Percentiles rank a stretch among this genome's conserved stretches.
Evolutionary conservation across 495 filamentous ascomycete genomes (phyloP).

Genomic region (Xylaria cubensis): DNA sequence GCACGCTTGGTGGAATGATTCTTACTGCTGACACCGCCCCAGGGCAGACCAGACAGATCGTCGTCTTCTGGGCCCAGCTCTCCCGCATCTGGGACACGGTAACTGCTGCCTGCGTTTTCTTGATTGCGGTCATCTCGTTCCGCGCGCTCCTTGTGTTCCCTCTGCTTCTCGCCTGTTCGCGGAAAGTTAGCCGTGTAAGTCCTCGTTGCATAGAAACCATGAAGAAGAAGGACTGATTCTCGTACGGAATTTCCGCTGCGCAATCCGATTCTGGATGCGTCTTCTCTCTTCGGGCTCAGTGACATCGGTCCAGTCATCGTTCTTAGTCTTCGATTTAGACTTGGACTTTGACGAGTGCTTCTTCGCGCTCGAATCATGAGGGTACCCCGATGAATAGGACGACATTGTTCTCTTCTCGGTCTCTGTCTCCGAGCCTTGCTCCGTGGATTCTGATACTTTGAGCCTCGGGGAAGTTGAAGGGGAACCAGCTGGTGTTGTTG

Average conservation of each 20-base stretch:
- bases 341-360: conserved; percentile 40
- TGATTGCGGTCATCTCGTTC: conserved; percentile 64
- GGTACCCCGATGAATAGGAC: conserved; percentile 39
- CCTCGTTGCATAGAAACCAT: not conserved
- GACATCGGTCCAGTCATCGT: conserved; percentile 66
- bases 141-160: conserved; percentile 62
- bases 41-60: conserved; percentile 66
- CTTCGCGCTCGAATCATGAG: conserved; percentile 37
- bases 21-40: conserved; percentile 62
- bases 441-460: not conserved
- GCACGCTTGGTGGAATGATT: not conserved
- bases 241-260: conserved; percentile 65
- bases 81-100: conserved; percentile 58
- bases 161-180: conserved; percentile 62
- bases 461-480: conserved; percentile 21
- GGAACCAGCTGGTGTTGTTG: conserved; percentile 23
- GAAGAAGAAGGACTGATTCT: conserved; percentile 35
- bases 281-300: conserved; percentile 65
- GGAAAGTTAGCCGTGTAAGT: conserved; percentile 30
- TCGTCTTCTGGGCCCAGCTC: conserved; percentile 53
- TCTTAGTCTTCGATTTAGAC: conserved; percentile 44
- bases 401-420: conserved; percentile 39
- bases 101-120: conserved; percentile 60
- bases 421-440: conserved; percentile 18
- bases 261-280: conserved; percentile 66